These are phyloP conservation scores for Ceratocystis alfenasii DNA, from an alignment of 2,329 filamentous ascomycete species.

Conservation along the genomic window DNA sequence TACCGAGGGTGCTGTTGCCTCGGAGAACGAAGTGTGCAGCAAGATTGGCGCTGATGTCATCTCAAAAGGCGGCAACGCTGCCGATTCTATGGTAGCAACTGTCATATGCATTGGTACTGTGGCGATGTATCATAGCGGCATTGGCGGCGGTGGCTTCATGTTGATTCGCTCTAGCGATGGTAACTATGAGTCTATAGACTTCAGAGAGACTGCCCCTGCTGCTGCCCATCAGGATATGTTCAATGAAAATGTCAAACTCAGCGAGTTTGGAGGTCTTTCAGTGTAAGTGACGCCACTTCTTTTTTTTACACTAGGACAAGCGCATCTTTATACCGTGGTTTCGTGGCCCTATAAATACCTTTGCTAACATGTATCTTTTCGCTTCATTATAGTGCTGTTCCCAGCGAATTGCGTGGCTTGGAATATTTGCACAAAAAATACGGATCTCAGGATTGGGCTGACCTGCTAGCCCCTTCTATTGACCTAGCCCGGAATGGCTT, in stretches of 20 bases:
- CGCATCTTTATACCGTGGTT: no score
- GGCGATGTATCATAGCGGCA: conserved; percentile 55
- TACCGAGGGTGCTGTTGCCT: conserved; percentile 46
- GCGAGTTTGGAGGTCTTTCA: conserved; percentile 58
- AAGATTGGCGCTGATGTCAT: conserved; percentile 46
- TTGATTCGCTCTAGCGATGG: conserved; percentile 54
- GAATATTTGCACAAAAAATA: conserved; percentile 61
- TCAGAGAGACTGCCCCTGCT: conserved; percentile 71
- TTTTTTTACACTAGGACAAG: background rate
- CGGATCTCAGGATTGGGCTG: conserved; percentile 45
- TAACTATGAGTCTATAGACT: conserved; percentile 69
- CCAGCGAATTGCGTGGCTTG: conserved; percentile 60
- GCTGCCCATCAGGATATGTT: conserved; percentile 75
- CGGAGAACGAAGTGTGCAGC: conserved; percentile 48
- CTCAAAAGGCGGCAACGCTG: conserved; percentile 51
- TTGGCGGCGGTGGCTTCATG: conserved; percentile 72
- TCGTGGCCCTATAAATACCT: background rate
- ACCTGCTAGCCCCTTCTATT: conserved; percentile 58
- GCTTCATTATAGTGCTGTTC: conserved; percentile 41
- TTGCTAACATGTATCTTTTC: background rate
- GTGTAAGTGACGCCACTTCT: conserved; percentile 42
- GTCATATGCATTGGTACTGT: conserved; percentile 52
- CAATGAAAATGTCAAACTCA: conserved; percentile 51
- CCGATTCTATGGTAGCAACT: conserved; percentile 53
- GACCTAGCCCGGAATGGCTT: conserved; percentile 62